phyloP scores from a whole-genome alignment of 2,329 filamentous ascomycete genomes.

The Bipolaris sorokiniana region DNA sequence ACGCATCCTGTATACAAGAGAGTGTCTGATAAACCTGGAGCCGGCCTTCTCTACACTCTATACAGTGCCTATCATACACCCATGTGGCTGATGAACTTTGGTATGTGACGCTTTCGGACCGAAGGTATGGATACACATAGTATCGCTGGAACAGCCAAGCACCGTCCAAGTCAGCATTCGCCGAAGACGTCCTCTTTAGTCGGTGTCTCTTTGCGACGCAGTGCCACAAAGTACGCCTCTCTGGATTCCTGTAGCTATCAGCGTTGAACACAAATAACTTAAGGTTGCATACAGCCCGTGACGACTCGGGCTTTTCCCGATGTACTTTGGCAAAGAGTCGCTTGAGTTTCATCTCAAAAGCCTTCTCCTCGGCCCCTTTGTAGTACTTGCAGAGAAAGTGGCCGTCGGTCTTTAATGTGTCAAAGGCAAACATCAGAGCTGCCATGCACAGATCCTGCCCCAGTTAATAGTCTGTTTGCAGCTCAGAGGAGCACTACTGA shows the following conservation, averaged over 20 bases:
- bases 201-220: conserved; percentile 67
- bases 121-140: conserved; percentile 2
- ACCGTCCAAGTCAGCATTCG: conserved; percentile 23
- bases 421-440: conserved; percentile 82
- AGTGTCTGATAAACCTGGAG: background rate
- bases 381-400: conserved; percentile 99
- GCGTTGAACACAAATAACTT: background rate
- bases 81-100: conserved; percentile 4
- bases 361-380: conserved; percentile 84
- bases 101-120: conserved; percentile 9
- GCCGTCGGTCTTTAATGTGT: conserved; percentile 80
- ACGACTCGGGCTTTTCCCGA: conserved; percentile 90
- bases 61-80: conserved; percentile 23
- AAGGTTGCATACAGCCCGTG: conserved; percentile 69
- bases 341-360: conserved; percentile 74
- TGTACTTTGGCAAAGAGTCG: conserved; percentile 80
- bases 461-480: conserved; percentile 11
- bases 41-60: background rate
- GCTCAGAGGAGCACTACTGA: conserved; percentile 54
- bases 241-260: conserved; percentile 69
- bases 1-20: background rate
- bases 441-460: conserved; percentile 86
- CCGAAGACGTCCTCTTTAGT: conserved; percentile 55
- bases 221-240: conserved; percentile 84
- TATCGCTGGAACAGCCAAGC: background rate